phyloP scores from a whole-genome alignment of 208 protist genomes.

The Jaenimonas drosophilae region DNA sequence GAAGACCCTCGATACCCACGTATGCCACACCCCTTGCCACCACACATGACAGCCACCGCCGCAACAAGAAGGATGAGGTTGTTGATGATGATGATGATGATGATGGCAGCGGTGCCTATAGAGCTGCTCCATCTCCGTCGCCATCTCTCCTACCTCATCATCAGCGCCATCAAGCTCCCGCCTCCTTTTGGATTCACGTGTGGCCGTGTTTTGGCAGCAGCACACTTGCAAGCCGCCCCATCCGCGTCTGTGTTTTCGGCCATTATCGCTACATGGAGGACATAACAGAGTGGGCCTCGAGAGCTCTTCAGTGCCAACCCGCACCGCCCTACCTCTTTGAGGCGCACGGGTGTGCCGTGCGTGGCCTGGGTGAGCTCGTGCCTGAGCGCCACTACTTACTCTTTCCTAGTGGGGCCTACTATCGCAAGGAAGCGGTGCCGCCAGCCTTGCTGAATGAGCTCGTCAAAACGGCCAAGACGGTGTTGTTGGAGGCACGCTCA shows the following conservation, averaged over 20 bases:
- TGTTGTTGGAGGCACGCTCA: slow-evolving; percentile 1
- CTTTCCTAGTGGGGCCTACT: slow-evolving; percentile 35
- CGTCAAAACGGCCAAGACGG: slow-evolving; percentile 13
- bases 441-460: slow-evolving; percentile 19
- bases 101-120: too few relatives aligned
- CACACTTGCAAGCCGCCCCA: slow-evolving; percentile 4
- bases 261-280: slow-evolving; percentile 38
- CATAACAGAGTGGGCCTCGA: slow-evolving; percentile 24
- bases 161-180: too few relatives aligned
- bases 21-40: too few relatives aligned
- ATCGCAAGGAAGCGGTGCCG: slow-evolving; percentile 27
- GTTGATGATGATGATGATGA: too few relatives aligned
- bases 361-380: slow-evolving; percentile 13
- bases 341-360: slow-evolving; percentile 21
- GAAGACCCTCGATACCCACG: background rate
- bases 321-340: slow-evolving; percentile 33
- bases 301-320: slow-evolving; percentile 26
- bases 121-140: too few relatives aligned
- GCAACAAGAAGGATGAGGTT: too few relatives aligned
- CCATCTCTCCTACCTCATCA: too few relatives aligned
- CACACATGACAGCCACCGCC: too few relatives aligned
- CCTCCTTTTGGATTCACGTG: slow-evolving; percentile 46
- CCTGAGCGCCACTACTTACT: slow-evolving; percentile 45
- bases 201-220: slow-evolving; percentile 45
- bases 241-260: slow-evolving; percentile 14